phyloP scores from a whole-genome alignment of 495 filamentous ascomycete genomes.

The Penicillium subrubescens region DNA sequence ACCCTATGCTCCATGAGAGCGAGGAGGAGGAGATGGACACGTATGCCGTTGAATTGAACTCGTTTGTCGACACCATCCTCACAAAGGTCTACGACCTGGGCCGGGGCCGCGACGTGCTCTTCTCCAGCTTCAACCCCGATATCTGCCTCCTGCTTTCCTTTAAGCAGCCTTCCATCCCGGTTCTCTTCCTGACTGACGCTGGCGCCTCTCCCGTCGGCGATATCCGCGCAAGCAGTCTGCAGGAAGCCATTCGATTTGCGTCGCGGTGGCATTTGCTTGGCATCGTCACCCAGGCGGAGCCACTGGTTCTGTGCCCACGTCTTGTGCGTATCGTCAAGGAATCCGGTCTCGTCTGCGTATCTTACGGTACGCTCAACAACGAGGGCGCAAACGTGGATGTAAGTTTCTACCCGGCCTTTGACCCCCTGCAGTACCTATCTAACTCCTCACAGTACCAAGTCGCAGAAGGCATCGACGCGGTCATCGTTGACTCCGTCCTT shows the following conservation, averaged over 20 bases:
- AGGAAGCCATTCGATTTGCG: conserved; percentile 94
- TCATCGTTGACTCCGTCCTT: conserved; percentile 92
- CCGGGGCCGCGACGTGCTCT: conserved; percentile 81
- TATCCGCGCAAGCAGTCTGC: conserved; percentile 86
- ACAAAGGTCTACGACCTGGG: conserved; percentile 79
- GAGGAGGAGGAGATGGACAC: conserved; percentile 97
- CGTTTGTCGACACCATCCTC: conserved; percentile 92
- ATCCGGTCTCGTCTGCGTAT: conserved; percentile 91
- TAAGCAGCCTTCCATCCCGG: conserved; percentile 94
- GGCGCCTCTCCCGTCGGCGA: conserved; percentile 77
- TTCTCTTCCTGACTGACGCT: conserved; percentile 91
- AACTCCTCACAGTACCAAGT: conserved; percentile 69
- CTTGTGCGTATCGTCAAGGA: conserved; percentile 96
- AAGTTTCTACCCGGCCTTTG: conserved; percentile 33
- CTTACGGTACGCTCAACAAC: conserved; percentile 89
- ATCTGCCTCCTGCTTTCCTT: conserved; percentile 91
- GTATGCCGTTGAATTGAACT: conserved; percentile 95
- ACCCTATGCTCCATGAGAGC: conserved; percentile 93
- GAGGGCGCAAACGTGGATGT: conserved; percentile 81
- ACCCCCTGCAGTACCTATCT: background rate
- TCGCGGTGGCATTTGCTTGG: conserved; percentile 92
- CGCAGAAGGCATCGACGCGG: conserved; percentile 91
- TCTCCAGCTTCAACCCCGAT: conserved; percentile 95
- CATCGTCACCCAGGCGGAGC: conserved; percentile 81
- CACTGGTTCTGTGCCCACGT: conserved; percentile 84